These are phyloP conservation scores for Fusarium verticillioides DNA, from an alignment of 2,329 filamentous ascomycete genomes.

Conservation along the genomic window DNA sequence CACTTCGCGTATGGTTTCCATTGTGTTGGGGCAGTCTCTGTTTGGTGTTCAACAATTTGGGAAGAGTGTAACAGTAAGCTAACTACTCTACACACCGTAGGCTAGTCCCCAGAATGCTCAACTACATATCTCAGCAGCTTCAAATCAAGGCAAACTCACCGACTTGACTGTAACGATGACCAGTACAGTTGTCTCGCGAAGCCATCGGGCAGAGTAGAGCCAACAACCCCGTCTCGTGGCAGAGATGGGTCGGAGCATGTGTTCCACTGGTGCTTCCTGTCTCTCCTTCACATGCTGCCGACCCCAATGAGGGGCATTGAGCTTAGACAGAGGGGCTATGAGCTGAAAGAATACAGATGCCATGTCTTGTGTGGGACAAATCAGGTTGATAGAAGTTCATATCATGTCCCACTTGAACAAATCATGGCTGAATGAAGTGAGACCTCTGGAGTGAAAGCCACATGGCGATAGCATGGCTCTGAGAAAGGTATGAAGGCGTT, in stretches of 20 bases:
- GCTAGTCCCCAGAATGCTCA: no score
- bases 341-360: background rate
- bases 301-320: background rate
- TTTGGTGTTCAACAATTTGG: background rate
- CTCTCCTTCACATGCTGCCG: background rate
- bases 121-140: background rate
- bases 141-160: background rate
- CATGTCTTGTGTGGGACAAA: constrained; percentile 9
- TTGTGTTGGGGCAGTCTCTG: background rate
- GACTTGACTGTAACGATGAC: background rate
- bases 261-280: background rate
- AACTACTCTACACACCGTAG: background rate
- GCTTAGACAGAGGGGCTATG: background rate
- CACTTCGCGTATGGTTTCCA: background rate
- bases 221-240: background rate
- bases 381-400: background rate
- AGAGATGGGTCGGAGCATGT: background rate
- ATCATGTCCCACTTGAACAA: background rate
- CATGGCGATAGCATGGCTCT: constrained; percentile 9
- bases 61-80: background rate
- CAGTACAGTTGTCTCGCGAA: background rate
- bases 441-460: background rate
- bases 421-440: background rate
- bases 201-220: background rate
- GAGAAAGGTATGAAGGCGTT: background rate